Percentiles rank a stretch among this genome's conserved stretches.
phyloP scores from a whole-genome alignment of 306 rosid genomes.

The Acacia crassicarpa region DNA sequence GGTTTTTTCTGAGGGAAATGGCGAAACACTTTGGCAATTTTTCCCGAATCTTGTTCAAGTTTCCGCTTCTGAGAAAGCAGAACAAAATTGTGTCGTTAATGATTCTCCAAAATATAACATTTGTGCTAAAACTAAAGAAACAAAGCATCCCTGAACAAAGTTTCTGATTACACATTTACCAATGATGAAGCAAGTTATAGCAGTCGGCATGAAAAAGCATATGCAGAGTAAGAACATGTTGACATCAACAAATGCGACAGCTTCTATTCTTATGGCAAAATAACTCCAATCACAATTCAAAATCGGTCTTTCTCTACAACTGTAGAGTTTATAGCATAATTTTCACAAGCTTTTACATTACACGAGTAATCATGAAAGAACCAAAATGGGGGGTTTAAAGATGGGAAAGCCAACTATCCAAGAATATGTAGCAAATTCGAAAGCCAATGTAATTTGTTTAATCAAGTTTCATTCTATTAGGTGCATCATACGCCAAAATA shows the following conservation, averaged over 20 bases:
- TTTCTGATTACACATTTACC: constrained; percentile 11
- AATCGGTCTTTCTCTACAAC: background rate
- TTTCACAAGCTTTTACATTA: background rate
- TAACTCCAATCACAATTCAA: background rate
- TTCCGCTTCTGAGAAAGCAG: constrained; percentile 67
- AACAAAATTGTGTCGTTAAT: constrained; percentile 24
- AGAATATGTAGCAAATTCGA: background rate
- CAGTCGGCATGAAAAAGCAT: constrained; percentile 5
- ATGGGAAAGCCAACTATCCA: too few relatives aligned
- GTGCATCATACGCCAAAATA: background rate
- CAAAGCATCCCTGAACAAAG: background rate
- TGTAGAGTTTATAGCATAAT: background rate
- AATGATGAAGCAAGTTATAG: background rate
- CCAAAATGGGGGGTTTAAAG: too few relatives aligned
- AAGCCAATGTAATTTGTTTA: background rate
- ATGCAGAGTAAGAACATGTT: background rate
- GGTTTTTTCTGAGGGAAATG: constrained; percentile 73
- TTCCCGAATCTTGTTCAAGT: constrained; percentile 49
- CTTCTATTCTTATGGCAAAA: background rate
- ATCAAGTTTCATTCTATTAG: too few relatives aligned
- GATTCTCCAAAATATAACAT: constrained; percentile 14
- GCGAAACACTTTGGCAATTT: constrained; percentile 52
- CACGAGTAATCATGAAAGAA: background rate
- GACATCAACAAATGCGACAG: background rate
- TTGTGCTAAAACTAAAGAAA: background rate